Percentiles rank a stretch among this genome's conserved stretches.
phyloP scores from a whole-genome alignment of 805 yeast genomes.

The Saccharomycopsis sp. region DNA sequence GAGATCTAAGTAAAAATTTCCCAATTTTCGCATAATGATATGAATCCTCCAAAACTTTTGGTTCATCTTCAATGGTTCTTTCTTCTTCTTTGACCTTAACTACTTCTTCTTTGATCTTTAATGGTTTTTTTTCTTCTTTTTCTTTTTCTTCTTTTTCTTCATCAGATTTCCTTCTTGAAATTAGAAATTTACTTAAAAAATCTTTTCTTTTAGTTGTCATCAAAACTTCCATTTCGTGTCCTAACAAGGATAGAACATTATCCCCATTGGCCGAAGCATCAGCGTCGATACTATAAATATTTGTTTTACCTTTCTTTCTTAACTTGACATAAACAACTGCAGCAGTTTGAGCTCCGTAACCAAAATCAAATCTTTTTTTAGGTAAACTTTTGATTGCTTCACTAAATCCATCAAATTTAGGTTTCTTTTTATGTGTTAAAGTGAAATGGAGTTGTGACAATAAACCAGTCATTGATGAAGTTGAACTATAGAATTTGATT shows the following conservation, averaged over 20 bases:
- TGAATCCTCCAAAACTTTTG: conserved; percentile 22
- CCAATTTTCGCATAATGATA: conserved; percentile 70
- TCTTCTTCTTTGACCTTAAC: no score
- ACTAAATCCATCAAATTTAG: conserved; percentile 31
- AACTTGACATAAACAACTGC: conserved; percentile 47
- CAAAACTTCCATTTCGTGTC: conserved; percentile 69
- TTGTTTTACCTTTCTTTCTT: conserved; percentile 23
- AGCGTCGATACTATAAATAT: conserved; percentile 51
- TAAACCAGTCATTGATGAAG: conserved; percentile 77
- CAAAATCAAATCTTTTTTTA: conserved; percentile 26
- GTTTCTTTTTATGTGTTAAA: conserved; percentile 50
- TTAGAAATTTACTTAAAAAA: conserved; percentile 35
- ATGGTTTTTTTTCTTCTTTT: conserved; percentile 15
- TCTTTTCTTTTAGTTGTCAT: conserved; percentile 50
- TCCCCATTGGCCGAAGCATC: conserved; percentile 63
- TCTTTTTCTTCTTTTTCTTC: conserved; percentile 20
- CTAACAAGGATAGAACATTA: conserved; percentile 59
- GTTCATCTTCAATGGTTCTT: conserved; percentile 16
- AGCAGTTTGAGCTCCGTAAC: conserved; percentile 40
- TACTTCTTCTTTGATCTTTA: conserved; percentile 9
- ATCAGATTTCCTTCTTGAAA: conserved; percentile 14
- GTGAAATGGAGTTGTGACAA: conserved; percentile 67
- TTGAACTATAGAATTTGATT: conserved; percentile 57
- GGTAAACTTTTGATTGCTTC: conserved; percentile 33
- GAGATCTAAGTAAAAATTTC: conserved; percentile 75